A percentile compares a stretch with the other conserved stretches of the same genome.
phyloP scores from a whole-genome alignment of 192 early-diverging fungal genomes.

The Glomus cerebriforme region DNA sequence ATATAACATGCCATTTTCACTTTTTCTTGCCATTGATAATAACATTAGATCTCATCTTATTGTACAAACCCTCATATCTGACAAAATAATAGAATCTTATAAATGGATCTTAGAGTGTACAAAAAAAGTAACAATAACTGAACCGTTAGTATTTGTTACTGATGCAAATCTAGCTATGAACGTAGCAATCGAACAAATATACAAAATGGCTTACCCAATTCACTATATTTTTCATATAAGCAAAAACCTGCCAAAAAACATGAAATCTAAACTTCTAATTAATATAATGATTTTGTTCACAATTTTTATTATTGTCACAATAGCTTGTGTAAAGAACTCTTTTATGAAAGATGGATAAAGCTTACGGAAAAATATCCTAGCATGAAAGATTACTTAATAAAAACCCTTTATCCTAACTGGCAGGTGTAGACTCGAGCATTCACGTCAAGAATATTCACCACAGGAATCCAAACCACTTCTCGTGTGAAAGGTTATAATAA shows the following conservation, averaged over 20 bases:
- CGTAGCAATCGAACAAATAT: not conserved
- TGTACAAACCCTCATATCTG: not conserved
- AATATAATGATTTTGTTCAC: not conserved
- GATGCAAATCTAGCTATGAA: not conserved
- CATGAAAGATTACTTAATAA: not conserved
- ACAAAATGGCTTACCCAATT: not conserved
- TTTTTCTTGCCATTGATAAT: constrained; percentile 10
- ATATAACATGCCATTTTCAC: not conserved
- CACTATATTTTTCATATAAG: not conserved
- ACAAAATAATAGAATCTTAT: no score
- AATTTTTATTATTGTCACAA: not conserved
- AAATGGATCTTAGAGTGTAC: no score
- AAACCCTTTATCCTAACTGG: constrained; percentile 1
- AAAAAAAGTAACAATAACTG: constrained; percentile 7
- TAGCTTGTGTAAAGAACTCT: no score
- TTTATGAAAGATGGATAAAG: not conserved
- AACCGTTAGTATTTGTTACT: not conserved
- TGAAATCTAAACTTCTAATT: not conserved
- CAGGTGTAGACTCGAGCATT: not conserved
- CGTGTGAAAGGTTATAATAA: not conserved
- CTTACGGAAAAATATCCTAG: not conserved
- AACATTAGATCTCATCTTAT: no score
- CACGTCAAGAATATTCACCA: not conserved
- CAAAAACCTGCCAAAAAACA: no score
- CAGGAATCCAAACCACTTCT: not conserved